Evolutionary conservation across 805 yeast species (phyloP).

Genomic region (Huiozyma naganishii): DNA sequence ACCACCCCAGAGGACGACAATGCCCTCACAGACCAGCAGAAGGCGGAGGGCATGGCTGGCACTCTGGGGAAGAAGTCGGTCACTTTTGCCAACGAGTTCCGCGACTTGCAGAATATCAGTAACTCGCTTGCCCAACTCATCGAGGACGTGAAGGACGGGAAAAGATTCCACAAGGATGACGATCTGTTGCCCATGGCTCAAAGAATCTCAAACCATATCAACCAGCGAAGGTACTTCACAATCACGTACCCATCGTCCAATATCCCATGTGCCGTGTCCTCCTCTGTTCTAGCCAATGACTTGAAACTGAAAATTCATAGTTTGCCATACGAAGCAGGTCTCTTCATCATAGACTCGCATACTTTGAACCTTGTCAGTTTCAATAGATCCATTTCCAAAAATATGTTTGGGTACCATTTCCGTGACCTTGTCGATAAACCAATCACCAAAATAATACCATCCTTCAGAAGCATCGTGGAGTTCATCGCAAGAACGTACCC

Average conservation of each 20-base stretch:
- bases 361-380: slow-evolving; percentile 50
- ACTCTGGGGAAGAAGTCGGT: slow-evolving; percentile 7
- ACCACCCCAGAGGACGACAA: background rate
- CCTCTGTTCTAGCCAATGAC: slow-evolving; percentile 41
- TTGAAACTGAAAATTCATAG: slow-evolving; percentile 58
- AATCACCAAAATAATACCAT: slow-evolving; percentile 52
- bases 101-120: slow-evolving; percentile 18
- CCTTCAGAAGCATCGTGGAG: slow-evolving; percentile 36
- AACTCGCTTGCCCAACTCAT: slow-evolving; percentile 19
- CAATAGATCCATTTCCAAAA: slow-evolving; percentile 67
- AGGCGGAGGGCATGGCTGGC: background rate
- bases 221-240: slow-evolving; percentile 55
- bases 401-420: slow-evolving; percentile 61
- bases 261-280: slow-evolving; percentile 67
- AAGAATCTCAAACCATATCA: slow-evolving; percentile 36
- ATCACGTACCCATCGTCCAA: slow-evolving; percentile 35
- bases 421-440: slow-evolving; percentile 33
- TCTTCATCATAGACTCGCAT: slow-evolving; percentile 53
- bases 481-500: slow-evolving; percentile 29
- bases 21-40: background rate
- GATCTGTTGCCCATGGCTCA: slow-evolving; percentile 25
- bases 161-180: slow-evolving; percentile 16
- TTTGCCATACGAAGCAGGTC: slow-evolving; percentile 80
- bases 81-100: slow-evolving; percentile 21
- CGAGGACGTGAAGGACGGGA: slow-evolving; percentile 23